Percentiles rank a stretch among this genome's conserved stretches.
These are phyloP conservation scores for Podosphaera xanthii DNA, from an alignment of 2,329 filamentous ascomycete genomes.

Conservation along the genomic window DNA sequence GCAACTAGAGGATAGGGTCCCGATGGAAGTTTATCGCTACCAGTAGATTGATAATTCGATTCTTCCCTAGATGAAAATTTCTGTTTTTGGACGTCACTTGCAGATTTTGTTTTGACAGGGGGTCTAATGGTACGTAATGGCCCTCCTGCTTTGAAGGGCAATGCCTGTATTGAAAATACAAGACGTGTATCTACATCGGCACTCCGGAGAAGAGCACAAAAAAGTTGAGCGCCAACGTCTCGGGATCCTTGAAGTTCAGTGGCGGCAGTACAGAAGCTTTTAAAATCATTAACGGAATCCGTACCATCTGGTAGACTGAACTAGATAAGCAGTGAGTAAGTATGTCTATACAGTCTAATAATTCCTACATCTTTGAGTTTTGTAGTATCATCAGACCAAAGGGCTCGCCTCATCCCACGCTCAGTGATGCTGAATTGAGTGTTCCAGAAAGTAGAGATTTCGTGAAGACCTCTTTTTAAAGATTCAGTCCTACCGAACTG, in stretches of 20 bases:
- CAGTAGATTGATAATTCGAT: background rate
- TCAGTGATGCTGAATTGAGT: conserved; percentile 48
- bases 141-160: conserved; percentile 24
- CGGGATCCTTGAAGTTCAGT: conserved; percentile 52
- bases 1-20: background rate
- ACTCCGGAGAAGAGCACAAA: conserved; percentile 62
- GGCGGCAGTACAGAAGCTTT: conserved; percentile 43
- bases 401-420: conserved; percentile 41
- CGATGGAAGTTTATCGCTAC: background rate
- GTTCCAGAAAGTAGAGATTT: conserved; percentile 43
- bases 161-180: conserved; percentile 60
- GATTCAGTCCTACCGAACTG: conserved; percentile 59
- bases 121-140: conserved; percentile 6
- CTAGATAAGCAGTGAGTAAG: conserved; percentile 10
- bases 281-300: conserved; percentile 44
- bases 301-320: conserved; percentile 16
- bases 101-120: background rate
- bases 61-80: background rate
- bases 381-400: conserved; percentile 51
- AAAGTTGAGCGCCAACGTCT: conserved; percentile 73
- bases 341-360: conserved; percentile 2
- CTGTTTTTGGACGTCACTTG: no score
- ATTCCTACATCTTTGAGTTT: conserved; percentile 32
- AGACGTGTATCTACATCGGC: conserved; percentile 64
- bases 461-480: conserved; percentile 56